These are phyloP conservation scores for Westerdykella ornata DNA, from an alignment of 2,329 filamentous ascomycete genomes.

Conservation along the genomic window DNA sequence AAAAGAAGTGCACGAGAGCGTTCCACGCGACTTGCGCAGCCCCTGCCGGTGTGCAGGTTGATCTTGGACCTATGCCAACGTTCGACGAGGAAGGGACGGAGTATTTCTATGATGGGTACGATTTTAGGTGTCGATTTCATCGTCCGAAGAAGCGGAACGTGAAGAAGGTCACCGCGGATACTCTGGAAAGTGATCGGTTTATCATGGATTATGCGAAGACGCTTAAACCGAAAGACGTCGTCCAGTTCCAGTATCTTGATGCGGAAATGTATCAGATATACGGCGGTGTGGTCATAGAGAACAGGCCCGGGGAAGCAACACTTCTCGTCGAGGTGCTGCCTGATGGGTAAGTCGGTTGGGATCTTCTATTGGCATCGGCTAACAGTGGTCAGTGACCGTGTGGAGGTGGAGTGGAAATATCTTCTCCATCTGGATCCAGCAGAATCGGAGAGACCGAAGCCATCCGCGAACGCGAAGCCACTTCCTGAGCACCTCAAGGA, in stretches of 20 bases:
- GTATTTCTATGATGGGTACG: conserved; percentile 85
- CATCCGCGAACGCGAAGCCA: conserved; percentile 64
- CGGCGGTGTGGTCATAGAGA: conserved; percentile 81
- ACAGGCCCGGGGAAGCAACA: conserved; percentile 65
- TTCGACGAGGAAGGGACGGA: conserved; percentile 86
- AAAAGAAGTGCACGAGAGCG: conserved; percentile 85
- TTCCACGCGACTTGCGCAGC: conserved; percentile 95
- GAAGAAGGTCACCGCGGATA: conserved; percentile 62
- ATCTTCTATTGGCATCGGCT: conserved; percentile 5
- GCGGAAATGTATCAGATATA: conserved; percentile 84
- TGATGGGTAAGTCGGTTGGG: conserved; percentile 57
- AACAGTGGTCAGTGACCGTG: conserved; percentile 50
- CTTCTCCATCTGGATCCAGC: conserved; percentile 64
- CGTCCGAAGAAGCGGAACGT: conserved; percentile 82
- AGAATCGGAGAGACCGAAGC: conserved; percentile 66
- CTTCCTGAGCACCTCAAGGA: conserved; percentile 54
- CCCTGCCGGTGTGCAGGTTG: conserved; percentile 84
- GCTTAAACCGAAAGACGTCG: conserved; percentile 66
- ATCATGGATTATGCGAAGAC: conserved; percentile 62
- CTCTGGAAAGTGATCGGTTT: conserved; percentile 62
- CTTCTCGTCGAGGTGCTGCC: conserved; percentile 78
- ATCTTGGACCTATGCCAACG: conserved; percentile 76
- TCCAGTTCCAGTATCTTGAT: conserved; percentile 73
- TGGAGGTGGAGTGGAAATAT: conserved; percentile 83
- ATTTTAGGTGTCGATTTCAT: conserved; percentile 93